Base-by-base conservation (phyloP, 257 asterid species). In the Nicotiana obtusifolia region DNA sequence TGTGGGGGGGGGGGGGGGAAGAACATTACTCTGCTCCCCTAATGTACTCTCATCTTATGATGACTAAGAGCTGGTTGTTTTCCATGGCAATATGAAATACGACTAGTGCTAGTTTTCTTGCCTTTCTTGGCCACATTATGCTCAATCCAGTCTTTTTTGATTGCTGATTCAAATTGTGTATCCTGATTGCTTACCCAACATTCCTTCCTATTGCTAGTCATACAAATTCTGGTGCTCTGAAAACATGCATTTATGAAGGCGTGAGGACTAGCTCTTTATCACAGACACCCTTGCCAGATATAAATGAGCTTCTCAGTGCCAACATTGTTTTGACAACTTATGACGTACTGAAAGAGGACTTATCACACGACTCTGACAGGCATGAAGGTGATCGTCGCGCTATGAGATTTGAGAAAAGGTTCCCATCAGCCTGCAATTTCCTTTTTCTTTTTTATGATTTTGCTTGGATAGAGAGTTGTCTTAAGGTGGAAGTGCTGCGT, bases 241-340 rank as follows among this genome's bases (percentile, higher is more conserved):
- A 86, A 84, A 84, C 90, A 62, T 89, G 93, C 88, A 82, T 94
- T 82, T 95, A 95, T 86, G 97, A 87, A 87, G 99, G 99, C 81
- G 94, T 91, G 78, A 88, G 83, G 82, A 84, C 84, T 26, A 86
- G 90, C 41, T 86, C 95, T 44, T 86, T 90, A 84, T 84, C 93
- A 10, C 85, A 89, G 78, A 88, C 85, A 82, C 91, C 92, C 78
- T 85, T 82, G 59, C 81, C 83, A 86, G 97, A 89, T 78, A 88
- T 92, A 59, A 87, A 84, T 54, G 95, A 95, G 81, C 97, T 95
- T 85, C 88, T 92, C 49, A 88, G 76, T 53, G 95, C 98, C 82
- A 96, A 94, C 83, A 83, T 95, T 62, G 97, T 95, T 85, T 86
- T 95, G 90, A 95, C 99, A 73, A 94, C 97, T 65, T 95, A 94